Evolutionary conservation across 2,329 filamentous ascomycete genomes (phyloP).

Genomic region (Sporothrix brasiliensis): DNA sequence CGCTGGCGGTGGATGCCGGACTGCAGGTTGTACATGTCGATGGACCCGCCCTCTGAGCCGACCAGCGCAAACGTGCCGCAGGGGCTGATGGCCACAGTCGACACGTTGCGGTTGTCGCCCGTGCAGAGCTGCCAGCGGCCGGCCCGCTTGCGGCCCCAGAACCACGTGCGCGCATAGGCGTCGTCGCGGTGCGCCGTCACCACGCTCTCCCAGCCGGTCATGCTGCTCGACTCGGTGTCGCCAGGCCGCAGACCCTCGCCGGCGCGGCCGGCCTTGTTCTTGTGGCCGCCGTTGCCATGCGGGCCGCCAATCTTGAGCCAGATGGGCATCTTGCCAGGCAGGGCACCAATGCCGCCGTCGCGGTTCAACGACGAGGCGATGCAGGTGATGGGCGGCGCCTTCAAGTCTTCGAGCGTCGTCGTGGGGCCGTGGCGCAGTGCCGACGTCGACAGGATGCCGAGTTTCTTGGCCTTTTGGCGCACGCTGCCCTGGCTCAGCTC

Average conservation of each 20-base stretch:
- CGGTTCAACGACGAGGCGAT: conserved; percentile 91
- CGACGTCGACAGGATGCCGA: conserved; percentile 66
- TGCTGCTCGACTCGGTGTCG: conserved; percentile 71
- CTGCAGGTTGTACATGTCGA: conserved; percentile 97
- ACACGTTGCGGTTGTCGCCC: conserved; percentile 77
- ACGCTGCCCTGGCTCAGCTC: conserved; percentile 91
- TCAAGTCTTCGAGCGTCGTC: conserved; percentile 72
- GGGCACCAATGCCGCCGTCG: conserved; percentile 87
- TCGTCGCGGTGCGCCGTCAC: conserved; percentile 90
- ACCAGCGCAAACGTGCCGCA: conserved; percentile 94
- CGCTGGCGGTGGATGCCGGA: conserved; percentile 85
- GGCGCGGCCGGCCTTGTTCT: conserved; percentile 54
- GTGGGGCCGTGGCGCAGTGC: conserved; percentile 62
- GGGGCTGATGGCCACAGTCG: conserved; percentile 82
- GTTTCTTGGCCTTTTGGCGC: conserved; percentile 85
- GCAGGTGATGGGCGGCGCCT: conserved; percentile 87
- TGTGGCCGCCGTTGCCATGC: background rate
- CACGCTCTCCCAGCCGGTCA: conserved; percentile 96
- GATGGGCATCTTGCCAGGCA: conserved; percentile 74
- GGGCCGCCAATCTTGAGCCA: conserved; percentile 69
- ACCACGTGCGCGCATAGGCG: conserved; percentile 88
- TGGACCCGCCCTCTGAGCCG: conserved; percentile 77
- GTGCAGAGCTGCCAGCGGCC: conserved; percentile 93
- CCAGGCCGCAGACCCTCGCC: conserved; percentile 52
- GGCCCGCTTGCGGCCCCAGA: conserved; percentile 92